Conservation (phyloP, 1,284 basidiomycete genomes). For the Meira miltonrushii region DNA sequence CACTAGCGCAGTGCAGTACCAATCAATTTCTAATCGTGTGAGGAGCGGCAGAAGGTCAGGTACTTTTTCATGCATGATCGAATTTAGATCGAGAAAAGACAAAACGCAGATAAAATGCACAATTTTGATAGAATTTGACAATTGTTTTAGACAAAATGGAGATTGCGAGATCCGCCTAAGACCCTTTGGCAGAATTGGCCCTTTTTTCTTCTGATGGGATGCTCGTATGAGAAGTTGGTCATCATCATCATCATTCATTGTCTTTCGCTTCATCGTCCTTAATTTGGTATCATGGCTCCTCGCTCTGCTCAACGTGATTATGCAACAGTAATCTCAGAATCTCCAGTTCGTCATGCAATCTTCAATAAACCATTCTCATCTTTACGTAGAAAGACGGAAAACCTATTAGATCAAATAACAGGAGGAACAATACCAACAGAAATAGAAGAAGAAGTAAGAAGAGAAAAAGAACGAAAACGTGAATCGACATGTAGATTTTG, state of each 20-base stretch:
- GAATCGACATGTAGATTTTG: constrained; percentile 2
- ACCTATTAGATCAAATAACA: constrained; percentile 4
- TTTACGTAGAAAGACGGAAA: constrained; percentile 6
- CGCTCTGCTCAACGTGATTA: not conserved
- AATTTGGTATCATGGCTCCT: not conserved
- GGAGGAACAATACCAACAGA: constrained; percentile 2
- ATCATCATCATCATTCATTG: not conserved
- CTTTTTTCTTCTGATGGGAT: too few species aligned
- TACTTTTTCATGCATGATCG: too few species aligned
- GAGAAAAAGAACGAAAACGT: not conserved
- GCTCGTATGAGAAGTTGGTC: too few species aligned
- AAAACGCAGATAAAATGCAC: too few species aligned
- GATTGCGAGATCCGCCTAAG: too few species aligned
- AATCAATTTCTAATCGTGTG: too few species aligned
- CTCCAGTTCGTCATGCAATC: not conserved
- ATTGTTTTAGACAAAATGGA: too few species aligned
- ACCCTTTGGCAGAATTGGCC: too few species aligned
- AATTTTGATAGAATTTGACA: too few species aligned
- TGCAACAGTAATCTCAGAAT: not conserved
- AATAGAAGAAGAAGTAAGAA: not conserved
- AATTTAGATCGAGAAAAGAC: too few species aligned
- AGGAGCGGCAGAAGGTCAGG: too few species aligned
- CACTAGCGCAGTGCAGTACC: too few species aligned
- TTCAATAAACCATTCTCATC: constrained; percentile 2
- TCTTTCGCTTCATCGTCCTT: not conserved